Percentiles rank a stretch among this genome's conserved stretches.
Evolutionary conservation across 2,329 filamentous ascomycete genomes (phyloP).

Genomic region (Zymoseptoria pseudotritici): DNA sequence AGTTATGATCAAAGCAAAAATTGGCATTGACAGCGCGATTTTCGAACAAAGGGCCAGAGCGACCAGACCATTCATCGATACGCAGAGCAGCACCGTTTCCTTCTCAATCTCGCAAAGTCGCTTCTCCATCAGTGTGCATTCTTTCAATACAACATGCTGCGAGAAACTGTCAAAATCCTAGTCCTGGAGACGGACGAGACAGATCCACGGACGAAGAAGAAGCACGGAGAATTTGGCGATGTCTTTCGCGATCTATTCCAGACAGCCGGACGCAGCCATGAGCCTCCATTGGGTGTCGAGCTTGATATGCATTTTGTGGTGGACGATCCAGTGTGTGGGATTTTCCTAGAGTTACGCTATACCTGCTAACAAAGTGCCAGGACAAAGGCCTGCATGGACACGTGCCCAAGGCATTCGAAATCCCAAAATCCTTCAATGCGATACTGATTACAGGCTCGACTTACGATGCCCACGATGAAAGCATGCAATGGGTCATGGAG

Average conservation of each 20-base stretch:
- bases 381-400: slow-evolving; percentile 33
- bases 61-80: neutral
- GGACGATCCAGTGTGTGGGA: slow-evolving; percentile 26
- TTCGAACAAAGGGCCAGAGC: neutral
- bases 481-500: slow-evolving; percentile 36
- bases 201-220: slow-evolving; percentile 44
- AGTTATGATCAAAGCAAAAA: neutral
- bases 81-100: neutral
- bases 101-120: neutral
- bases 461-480: slow-evolving; percentile 42
- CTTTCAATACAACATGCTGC: neutral
- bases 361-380: neutral
- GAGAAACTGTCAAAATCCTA: slow-evolving; percentile 37
- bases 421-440: slow-evolving; percentile 38
- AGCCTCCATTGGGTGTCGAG: slow-evolving; percentile 49
- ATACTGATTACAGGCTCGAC: slow-evolving; percentile 42
- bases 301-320: slow-evolving; percentile 51
- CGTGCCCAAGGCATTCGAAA: slow-evolving; percentile 43
- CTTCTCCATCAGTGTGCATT: neutral
- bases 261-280: slow-evolving; percentile 45
- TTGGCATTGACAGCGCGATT: neutral
- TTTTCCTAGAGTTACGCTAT: neutral
- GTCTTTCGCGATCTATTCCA: slow-evolving; percentile 47
- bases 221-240: slow-evolving; percentile 48
- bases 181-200: slow-evolving; percentile 54